These are phyloP conservation scores for Warburgia ugandensis DNA, from an alignment of 164 flowering plant species.

Conservation along the genomic window DNA sequence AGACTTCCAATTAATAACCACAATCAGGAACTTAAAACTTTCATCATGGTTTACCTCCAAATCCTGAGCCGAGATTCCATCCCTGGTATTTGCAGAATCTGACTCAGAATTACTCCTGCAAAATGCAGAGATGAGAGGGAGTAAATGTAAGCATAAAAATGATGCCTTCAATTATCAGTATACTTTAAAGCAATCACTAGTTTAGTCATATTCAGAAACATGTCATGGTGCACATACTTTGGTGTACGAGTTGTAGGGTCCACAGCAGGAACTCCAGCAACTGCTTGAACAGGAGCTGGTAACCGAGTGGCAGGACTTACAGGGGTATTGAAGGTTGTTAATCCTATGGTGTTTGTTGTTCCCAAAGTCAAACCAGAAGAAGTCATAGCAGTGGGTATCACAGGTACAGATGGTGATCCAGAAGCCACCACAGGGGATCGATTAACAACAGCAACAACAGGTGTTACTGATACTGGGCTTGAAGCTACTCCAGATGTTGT, in stretches of 20 bases:
- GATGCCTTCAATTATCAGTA: neutral
- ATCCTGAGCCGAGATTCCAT: constrained; percentile 57
- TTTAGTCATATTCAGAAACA: neutral
- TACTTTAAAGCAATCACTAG: neutral
- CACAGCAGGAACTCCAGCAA: too few relatives aligned
- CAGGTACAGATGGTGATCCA: constrained; percentile 26
- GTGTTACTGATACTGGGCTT: constrained; percentile 60
- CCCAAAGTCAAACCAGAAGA: too few relatives aligned
- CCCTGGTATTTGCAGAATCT: constrained; percentile 28
- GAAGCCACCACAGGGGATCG: constrained; percentile 28
- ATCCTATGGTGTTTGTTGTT: too few relatives aligned
- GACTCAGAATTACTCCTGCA: constrained; percentile 28
- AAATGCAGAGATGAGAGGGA: neutral
- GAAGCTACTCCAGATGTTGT: constrained; percentile 26
- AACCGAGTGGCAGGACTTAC: constrained; percentile 17
- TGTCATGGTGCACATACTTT: constrained; percentile 28
- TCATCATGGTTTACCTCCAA: constrained; percentile 50
- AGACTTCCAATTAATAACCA: too few relatives aligned
- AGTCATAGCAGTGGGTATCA: too few relatives aligned
- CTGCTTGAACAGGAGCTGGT: constrained; percentile 18
- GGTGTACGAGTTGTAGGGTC: constrained; percentile 20
- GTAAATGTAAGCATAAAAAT: neutral
- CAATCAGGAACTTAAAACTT: too few relatives aligned
- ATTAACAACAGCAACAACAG: constrained; percentile 33
- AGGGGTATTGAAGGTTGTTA: too few relatives aligned